These are phyloP conservation scores for Apiotrichum montevideense DNA, from an alignment of 1,284 basidiomycete species.

Conservation along the genomic window DNA sequence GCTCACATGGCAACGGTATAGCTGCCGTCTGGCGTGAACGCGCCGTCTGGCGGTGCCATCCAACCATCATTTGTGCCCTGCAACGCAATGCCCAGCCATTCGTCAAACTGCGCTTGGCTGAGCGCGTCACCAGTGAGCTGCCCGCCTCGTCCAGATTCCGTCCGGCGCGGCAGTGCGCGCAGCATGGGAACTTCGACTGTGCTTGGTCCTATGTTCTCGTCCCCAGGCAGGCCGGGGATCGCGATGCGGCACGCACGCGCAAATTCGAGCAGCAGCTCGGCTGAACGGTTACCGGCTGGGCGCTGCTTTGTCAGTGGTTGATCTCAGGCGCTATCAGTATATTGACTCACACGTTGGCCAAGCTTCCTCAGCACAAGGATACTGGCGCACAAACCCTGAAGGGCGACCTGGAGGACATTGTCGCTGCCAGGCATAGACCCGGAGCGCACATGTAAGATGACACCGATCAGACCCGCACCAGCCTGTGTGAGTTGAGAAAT, in stretches of 20 bases:
- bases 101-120: constrained; percentile 22
- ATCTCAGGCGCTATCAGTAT: not conserved
- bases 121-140: not conserved
- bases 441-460: constrained; percentile 28
- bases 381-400: constrained; percentile 27
- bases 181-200: constrained; percentile 33
- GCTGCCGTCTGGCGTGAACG: constrained; percentile 9
- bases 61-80: constrained; percentile 18
- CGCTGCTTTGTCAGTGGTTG: constrained; percentile 1
- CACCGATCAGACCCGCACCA: constrained; percentile 31
- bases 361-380: constrained; percentile 28
- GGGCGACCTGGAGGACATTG: constrained; percentile 19
- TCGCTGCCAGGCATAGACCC: constrained; percentile 13
- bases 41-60: constrained; percentile 11
- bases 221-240: constrained; percentile 16
- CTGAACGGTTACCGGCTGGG: constrained; percentile 29
- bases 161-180: constrained; percentile 21
- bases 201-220: constrained; percentile 7
- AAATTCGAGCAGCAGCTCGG: constrained; percentile 29
- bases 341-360: constrained; percentile 7
- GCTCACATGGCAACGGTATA: not conserved
- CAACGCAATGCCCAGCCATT: constrained; percentile 26
- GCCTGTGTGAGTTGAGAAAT: constrained; percentile 34
- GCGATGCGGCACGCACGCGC: constrained; percentile 26
- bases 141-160: not conserved